Base-by-base conservation (phyloP, 768 basidiomycete species). In the Porphyrellus cyaneotinctus region DNA sequence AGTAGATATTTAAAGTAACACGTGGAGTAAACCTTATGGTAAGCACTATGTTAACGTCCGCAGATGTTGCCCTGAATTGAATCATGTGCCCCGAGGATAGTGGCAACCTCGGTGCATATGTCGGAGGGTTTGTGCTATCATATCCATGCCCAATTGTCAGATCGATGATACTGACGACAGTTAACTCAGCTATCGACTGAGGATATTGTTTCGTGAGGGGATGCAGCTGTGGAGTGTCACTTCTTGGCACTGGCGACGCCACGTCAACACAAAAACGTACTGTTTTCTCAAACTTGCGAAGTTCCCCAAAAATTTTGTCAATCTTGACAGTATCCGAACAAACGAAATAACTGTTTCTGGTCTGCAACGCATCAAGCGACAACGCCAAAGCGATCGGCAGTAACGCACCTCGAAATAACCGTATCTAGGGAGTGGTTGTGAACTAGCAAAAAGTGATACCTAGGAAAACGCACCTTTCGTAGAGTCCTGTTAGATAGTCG, bases 51-150 rank as follows among this genome's bases (percentile, higher is more conserved):
- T 70, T 79, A 22, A 73, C 75, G 6, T 71, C 72, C 42, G 74
- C 71, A 1, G 58, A 65, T 41, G 56, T 55, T 3, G 82, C 87
- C 47, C 82, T 73, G 65, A 95, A 87, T 58, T 88, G 85, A 37
- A 94, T 82, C 92, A 94, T 93, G 58, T 94, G 85, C 7, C 90
- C 85, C 0, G 83, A 84, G 18, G 90, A 89, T 31, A 89, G 67
- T 18, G 86, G 87, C 18, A 90, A 71, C 24, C 70, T 68, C 13
- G 89, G 85, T 58, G 76, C 70, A 63, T 76, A 83, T 3, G 74
- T 74, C 1, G 87, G 85, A n/a, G 84, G 76, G 60, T 90, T 87
- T 7, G 75, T 74, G 58, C 84, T 89, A 58, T 91, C 90, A 64
- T 86, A 91, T 18, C 87, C 88, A 44, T 69, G 56, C 3, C 43